These are phyloP conservation scores for Trichoderma sp. DNA, from an alignment of 2,329 filamentous ascomycete species.

Conservation along the genomic window DNA sequence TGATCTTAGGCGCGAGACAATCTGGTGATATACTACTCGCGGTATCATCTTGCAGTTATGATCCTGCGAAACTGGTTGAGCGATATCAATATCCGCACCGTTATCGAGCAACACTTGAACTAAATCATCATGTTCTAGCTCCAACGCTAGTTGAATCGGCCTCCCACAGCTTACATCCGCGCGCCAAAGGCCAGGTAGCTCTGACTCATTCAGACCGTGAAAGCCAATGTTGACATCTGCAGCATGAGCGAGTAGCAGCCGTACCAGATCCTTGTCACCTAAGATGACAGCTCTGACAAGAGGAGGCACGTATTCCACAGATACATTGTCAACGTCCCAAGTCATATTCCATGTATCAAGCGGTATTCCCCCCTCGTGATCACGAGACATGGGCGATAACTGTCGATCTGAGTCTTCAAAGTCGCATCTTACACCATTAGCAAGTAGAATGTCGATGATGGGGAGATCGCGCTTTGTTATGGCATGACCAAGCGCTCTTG, in stretches of 20 bases:
- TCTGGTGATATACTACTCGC: background rate
- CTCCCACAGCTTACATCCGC: background rate
- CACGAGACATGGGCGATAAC: too few relatives aligned
- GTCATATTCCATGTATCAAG: too few relatives aligned
- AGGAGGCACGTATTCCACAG: too few relatives aligned
- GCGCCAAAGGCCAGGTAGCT: background rate
- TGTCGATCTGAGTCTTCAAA: too few relatives aligned
- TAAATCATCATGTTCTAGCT: background rate
- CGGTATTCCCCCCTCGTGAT: too few relatives aligned
- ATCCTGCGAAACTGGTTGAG: background rate
- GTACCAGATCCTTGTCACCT: background rate
- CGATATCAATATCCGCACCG: constrained; percentile 11
- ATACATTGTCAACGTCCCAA: too few relatives aligned
- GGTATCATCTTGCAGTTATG: background rate
- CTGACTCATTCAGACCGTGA: background rate
- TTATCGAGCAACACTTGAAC: constrained; percentile 4
- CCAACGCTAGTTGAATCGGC: constrained; percentile 7
- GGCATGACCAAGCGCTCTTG: background rate
- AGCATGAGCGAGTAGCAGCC: background rate
- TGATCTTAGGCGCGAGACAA: background rate
- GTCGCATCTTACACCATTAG: too few relatives aligned
- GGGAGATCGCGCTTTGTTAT: background rate
- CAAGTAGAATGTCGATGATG: background rate
- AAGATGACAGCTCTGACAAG: background rate
- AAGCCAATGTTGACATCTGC: constrained; percentile 11